A percentile compares a stretch with the other conserved stretches of the same genome.
These are phyloP conservation scores for Phytomonas francai DNA, from an alignment of 208 protist genomes.

Conservation along the genomic window DNA sequence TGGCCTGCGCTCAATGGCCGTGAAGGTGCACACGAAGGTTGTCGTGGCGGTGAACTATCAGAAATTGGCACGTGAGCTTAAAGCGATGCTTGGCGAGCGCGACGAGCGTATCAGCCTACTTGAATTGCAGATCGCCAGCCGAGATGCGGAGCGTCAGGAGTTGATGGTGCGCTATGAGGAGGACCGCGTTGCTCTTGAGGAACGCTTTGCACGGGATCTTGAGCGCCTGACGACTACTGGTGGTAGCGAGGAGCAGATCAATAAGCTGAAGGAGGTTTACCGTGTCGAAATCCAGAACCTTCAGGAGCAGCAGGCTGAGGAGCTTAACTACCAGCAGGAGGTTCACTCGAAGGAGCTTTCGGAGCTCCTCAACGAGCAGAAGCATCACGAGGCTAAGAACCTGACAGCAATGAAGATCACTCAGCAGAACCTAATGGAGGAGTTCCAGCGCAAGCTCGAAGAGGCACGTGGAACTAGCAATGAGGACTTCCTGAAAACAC, in stretches of 20 bases:
- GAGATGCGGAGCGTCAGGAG: slow-evolving; percentile 63
- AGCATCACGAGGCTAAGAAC: slow-evolving; percentile 66
- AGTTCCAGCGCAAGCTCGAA: slow-evolving; percentile 82
- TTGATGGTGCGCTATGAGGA: slow-evolving; percentile 53
- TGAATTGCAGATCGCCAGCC: slow-evolving; percentile 73
- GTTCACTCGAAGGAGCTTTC: slow-evolving; percentile 67
- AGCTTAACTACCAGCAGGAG: slow-evolving; percentile 77
- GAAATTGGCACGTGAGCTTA: slow-evolving; percentile 74
- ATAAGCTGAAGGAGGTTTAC: slow-evolving; percentile 73
- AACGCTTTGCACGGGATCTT: slow-evolving; percentile 57
- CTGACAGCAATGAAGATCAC: slow-evolving; percentile 69
- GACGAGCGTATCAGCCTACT: slow-evolving; percentile 65
- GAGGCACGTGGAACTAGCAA: slow-evolving; percentile 64
- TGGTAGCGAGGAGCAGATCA: slow-evolving; percentile 65
- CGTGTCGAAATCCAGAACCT: slow-evolving; percentile 75
- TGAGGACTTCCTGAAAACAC: slow-evolving; percentile 58
- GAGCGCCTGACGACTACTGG: slow-evolving; percentile 38
- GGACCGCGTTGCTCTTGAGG: slow-evolving; percentile 44
- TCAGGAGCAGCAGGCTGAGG: slow-evolving; percentile 78
- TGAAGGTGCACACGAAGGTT: slow-evolving; percentile 77
- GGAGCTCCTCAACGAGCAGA: slow-evolving; percentile 73
- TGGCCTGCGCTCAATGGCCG: slow-evolving; percentile 78
- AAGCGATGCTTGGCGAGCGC: slow-evolving; percentile 55
- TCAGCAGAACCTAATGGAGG: slow-evolving; percentile 70
- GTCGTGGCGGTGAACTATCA: slow-evolving; percentile 75